A percentile compares a stretch with the other conserved stretches of the same genome.
phyloP scores from a whole-genome alignment of 768 basidiomycete species.

The Rhodotorula sphaerocarpa region DNA sequence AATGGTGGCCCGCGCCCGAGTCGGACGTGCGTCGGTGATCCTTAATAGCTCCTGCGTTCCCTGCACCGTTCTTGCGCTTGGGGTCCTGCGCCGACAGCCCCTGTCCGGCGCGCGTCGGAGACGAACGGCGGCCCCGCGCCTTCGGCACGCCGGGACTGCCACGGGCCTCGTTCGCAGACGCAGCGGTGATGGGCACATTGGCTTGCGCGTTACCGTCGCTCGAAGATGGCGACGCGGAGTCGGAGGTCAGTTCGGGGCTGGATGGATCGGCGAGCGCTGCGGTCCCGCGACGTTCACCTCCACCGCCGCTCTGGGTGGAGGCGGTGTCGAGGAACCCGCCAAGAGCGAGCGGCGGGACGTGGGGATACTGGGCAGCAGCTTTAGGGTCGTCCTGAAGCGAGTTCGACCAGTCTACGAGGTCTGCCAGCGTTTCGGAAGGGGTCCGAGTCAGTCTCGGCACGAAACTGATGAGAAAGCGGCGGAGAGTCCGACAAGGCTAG shows the following conservation, averaged over 20 bases:
- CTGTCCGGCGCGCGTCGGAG: not conserved
- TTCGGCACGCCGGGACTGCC: too few relatives aligned
- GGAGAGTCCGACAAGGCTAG: not conserved
- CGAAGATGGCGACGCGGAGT: constrained; percentile 11
- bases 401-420: constrained; percentile 9
- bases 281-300: not conserved
- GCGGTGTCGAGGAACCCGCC: not conserved
- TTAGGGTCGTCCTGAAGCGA: constrained; percentile 11
- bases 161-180: too few relatives aligned
- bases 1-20: constrained; percentile 1
- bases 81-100: not conserved
- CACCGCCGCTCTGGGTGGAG: not conserved
- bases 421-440: not conserved
- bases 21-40: constrained; percentile 8
- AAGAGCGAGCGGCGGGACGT: not conserved
- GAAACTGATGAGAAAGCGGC: not conserved
- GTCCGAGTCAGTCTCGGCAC: not conserved
- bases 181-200: too few relatives aligned
- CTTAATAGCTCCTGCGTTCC: constrained; percentile 17
- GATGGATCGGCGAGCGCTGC: constrained; percentile 1
- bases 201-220: not conserved
- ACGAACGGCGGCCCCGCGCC: not conserved
- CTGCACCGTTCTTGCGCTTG: constrained; percentile 12
- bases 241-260: constrained; percentile 13
- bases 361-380: not conserved